A percentile compares a stretch with the other conserved stretches of the same genome.
Conservation (phyloP, 768 basidiomycete species). For the Hirschioporus abietinus region DNA sequence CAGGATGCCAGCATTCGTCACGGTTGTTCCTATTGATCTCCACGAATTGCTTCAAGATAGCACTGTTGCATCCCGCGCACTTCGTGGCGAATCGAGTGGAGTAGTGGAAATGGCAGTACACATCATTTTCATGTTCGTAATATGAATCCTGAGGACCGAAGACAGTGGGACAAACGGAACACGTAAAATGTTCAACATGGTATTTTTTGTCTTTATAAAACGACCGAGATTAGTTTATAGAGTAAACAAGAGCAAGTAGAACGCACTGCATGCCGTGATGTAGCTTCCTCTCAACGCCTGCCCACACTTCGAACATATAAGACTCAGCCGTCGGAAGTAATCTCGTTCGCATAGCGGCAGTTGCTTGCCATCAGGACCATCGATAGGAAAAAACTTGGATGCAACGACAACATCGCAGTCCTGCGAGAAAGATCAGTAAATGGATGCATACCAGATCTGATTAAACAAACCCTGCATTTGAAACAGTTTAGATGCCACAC, state of each 20-base stretch:
- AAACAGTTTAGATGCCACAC: slow-evolving; percentile 98
- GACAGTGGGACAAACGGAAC: slow-evolving; percentile 90
- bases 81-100: slow-evolving; percentile 98
- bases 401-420: slow-evolving; percentile 97
- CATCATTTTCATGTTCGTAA: slow-evolving; percentile 97
- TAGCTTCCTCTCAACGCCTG: slow-evolving; percentile 94
- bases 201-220: slow-evolving; percentile 89
- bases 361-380: slow-evolving; percentile 83
- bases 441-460: slow-evolving; percentile 9
- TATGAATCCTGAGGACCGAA: slow-evolving; percentile 99
- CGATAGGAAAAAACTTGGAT: slow-evolving; percentile 98
- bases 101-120: slow-evolving; percentile 99
- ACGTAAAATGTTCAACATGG: slow-evolving; percentile 99
- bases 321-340: slow-evolving; percentile 92
- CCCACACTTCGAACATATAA: slow-evolving; percentile 95
- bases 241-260: slow-evolving; percentile 10
- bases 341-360: slow-evolving; percentile 97
- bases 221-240: slow-evolving; percentile 4
- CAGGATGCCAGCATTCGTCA: slow-evolving; percentile 99
- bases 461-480: slow-evolving; percentile 80
- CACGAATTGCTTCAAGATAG: slow-evolving; percentile 98
- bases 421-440: slow-evolving; percentile 34
- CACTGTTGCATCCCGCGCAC: slow-evolving; percentile 95
- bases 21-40: slow-evolving; percentile 98
- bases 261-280: slow-evolving; percentile 97